phyloP scores from a whole-genome alignment of 192 early-diverging fungal species.

The Kickxella alabastrina region DNA sequence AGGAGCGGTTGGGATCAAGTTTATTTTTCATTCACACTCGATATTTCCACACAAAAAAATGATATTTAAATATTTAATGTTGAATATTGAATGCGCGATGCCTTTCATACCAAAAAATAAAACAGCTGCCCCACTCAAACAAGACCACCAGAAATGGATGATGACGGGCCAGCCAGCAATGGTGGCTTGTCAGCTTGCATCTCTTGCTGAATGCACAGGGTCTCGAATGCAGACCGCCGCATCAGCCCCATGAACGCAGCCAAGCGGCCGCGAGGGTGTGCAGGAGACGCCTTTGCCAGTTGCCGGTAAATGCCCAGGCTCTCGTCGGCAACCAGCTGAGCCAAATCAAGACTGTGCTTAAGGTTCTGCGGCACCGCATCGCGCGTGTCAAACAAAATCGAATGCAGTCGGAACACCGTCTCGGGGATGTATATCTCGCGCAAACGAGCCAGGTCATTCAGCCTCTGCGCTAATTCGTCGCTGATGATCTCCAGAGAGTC shows the following conservation, averaged over 20 bases:
- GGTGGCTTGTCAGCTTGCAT: constrained; percentile 34
- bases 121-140: too few relatives aligned
- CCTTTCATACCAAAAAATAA: too few relatives aligned
- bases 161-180: constrained; percentile 14
- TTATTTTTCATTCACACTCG: too few relatives aligned
- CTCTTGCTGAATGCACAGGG: constrained; percentile 33
- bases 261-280: constrained; percentile 45
- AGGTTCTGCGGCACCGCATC: constrained; percentile 53
- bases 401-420: constrained; percentile 63
- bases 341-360: constrained; percentile 52
- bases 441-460: constrained; percentile 43
- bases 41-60: too few relatives aligned
- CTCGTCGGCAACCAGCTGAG: constrained; percentile 55
- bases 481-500: neutral
- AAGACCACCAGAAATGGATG: constrained; percentile 7
- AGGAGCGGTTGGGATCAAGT: neutral
- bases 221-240: constrained; percentile 52
- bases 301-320: constrained; percentile 43
- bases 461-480: constrained; percentile 9
- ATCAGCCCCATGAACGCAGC: constrained; percentile 50
- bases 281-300: constrained; percentile 42
- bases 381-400: constrained; percentile 63
- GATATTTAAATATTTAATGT: too few relatives aligned
- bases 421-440: constrained; percentile 63
- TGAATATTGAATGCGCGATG: too few relatives aligned